Conservation (phyloP, 352 stramenopile genomes). For the Phytophthora fragariae region DNA sequence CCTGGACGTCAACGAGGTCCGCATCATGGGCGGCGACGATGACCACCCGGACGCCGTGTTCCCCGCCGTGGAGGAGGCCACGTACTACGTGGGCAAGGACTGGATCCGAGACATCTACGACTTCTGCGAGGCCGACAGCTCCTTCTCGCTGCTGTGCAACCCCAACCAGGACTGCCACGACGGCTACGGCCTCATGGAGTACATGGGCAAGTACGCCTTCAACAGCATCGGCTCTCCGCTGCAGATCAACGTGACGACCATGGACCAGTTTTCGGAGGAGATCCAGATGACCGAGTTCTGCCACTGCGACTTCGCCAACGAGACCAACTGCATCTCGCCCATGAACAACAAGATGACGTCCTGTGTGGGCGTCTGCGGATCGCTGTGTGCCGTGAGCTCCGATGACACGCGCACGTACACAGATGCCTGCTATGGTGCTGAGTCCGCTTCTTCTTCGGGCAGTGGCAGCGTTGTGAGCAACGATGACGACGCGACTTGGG, state of each 20-base stretch:
- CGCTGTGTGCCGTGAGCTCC: conserved; percentile 51
- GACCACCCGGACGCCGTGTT: conserved; percentile 47
- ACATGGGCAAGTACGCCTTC: conserved; percentile 70
- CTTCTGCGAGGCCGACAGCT: conserved; percentile 64
- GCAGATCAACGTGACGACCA: conserved; percentile 70
- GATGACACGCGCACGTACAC: conserved; percentile 48
- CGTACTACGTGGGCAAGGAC: conserved; percentile 72
- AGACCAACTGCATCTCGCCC: conserved; percentile 51
- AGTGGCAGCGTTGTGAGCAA: conserved; percentile 21
- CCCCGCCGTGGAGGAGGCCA: conserved; percentile 61
- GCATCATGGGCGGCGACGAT: conserved; percentile 59
- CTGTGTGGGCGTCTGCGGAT: conserved; percentile 61
- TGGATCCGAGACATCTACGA: conserved; percentile 75
- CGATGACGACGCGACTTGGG: conserved; percentile 44
- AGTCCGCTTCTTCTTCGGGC: conserved; percentile 23
- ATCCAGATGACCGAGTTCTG: conserved; percentile 53
- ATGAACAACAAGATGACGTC: conserved; percentile 61
- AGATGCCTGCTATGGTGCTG: conserved; percentile 42
- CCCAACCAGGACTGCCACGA: conserved; percentile 60
- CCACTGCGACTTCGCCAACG: conserved; percentile 48
- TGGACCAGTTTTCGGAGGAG: conserved; percentile 37
- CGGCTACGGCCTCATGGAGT: conserved; percentile 63
- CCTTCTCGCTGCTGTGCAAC: conserved; percentile 66
- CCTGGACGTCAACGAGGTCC: conserved; percentile 62
- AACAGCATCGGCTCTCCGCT: conserved; percentile 65